Conservation (phyloP, 805 yeast genomes). For the Teunomyces lycoperdinae region DNA sequence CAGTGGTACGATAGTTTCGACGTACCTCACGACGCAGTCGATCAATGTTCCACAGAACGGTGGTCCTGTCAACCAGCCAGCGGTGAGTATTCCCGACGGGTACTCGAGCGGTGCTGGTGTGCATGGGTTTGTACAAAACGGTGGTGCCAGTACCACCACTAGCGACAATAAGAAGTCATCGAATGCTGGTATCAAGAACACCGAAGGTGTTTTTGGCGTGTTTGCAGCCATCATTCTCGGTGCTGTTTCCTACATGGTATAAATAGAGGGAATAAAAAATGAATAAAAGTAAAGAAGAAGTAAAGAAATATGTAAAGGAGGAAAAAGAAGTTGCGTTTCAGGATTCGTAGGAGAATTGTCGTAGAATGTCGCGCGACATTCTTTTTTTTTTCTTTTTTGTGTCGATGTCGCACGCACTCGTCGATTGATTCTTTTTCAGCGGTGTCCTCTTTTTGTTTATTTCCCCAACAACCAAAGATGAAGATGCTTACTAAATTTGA, state of each 20-base stretch:
- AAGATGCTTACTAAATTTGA: constrained; percentile 64
- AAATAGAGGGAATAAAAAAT: constrained; percentile 1
- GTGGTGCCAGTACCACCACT: background rate
- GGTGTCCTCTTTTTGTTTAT: constrained; percentile 3
- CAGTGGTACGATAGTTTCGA: background rate
- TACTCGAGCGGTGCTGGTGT: constrained; percentile 1
- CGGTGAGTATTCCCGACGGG: background rate
- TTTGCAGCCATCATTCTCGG: constrained; percentile 19
- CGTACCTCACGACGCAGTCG: constrained; percentile 4
- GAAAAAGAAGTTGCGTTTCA: too few species aligned
- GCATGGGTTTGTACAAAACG: background rate
- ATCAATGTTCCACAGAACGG: constrained; percentile 3
- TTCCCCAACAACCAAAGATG: constrained; percentile 15
- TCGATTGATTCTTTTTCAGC: background rate
- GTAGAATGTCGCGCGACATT: background rate
- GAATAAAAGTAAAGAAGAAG: background rate
- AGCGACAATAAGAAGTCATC: background rate
- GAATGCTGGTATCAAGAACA: constrained; percentile 1
- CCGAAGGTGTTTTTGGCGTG: constrained; percentile 16
- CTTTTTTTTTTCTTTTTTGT: background rate
- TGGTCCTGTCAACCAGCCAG: constrained; percentile 5
- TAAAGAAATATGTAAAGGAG: background rate
- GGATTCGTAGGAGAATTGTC: background rate
- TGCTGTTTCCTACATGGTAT: constrained; percentile 14
- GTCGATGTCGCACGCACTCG: background rate